phyloP scores from a whole-genome alignment of 208 protist species.

The Leishmania aethiopica region DNA sequence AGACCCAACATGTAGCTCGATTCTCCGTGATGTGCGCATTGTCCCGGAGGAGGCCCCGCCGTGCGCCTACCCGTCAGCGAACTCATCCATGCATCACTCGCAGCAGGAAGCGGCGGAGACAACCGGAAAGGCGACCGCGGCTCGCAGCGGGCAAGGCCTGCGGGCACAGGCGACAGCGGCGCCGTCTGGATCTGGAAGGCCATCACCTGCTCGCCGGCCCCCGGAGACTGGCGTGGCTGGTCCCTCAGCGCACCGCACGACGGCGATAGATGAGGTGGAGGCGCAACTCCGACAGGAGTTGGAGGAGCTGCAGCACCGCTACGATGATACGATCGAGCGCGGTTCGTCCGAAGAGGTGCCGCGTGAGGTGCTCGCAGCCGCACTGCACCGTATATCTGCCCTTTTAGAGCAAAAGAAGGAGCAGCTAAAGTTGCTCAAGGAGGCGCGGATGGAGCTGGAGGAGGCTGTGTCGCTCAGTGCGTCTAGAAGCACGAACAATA shows the following conservation, averaged over 20 bases:
- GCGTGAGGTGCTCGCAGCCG: constrained; percentile 54
- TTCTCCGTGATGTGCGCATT: constrained; percentile 77
- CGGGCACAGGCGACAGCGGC: neutral
- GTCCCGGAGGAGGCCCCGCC: constrained; percentile 35
- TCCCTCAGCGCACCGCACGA: neutral
- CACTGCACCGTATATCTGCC: constrained; percentile 55
- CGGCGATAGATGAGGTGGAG: constrained; percentile 50
- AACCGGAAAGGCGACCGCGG: neutral
- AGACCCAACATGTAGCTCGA: constrained; percentile 87
- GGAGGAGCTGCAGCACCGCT: constrained; percentile 66
- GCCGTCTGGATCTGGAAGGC: neutral
- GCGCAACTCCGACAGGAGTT: constrained; percentile 72
- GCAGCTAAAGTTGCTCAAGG: constrained; percentile 76
- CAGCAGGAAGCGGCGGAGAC: neutral
- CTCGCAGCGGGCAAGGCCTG: neutral
- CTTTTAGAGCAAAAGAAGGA: constrained; percentile 82
- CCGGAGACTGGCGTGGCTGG: neutral
- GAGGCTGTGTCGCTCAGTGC: constrained; percentile 1
- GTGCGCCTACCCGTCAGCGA: constrained; percentile 26
- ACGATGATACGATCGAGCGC: constrained; percentile 68
- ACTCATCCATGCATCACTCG: constrained; percentile 23
- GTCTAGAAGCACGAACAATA: neutral
- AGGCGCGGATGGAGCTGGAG: constrained; percentile 54
- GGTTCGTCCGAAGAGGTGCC: constrained; percentile 53
- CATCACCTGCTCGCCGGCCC: constrained; percentile 5